A percentile compares a stretch with the other conserved stretches of the same genome.
phyloP scores from a whole-genome alignment of 768 basidiomycete species.

The Leccinum fibrillosum region DNA sequence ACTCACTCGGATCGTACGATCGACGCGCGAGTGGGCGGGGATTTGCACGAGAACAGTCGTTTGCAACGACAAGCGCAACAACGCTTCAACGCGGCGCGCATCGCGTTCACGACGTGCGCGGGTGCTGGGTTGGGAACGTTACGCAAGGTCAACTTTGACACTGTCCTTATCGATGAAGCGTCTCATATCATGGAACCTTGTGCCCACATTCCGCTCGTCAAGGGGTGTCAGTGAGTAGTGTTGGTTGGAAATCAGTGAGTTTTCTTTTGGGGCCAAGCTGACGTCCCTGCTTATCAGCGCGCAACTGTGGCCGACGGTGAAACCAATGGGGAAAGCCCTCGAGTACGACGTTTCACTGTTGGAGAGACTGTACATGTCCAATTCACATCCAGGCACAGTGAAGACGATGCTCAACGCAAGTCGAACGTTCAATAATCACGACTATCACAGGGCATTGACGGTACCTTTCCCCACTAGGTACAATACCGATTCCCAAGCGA shows the following conservation, averaged over 20 bases:
- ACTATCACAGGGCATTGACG: not conserved
- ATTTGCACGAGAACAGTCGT: slow-evolving; percentile 55
- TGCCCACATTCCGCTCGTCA: slow-evolving; percentile 64
- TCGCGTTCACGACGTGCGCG: slow-evolving; percentile 67
- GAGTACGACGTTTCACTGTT: slow-evolving; percentile 60
- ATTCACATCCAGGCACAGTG: slow-evolving; percentile 32
- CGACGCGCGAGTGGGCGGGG: slow-evolving; percentile 40
- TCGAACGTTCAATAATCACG: not conserved
- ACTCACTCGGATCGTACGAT: too few species aligned
- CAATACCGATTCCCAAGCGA: slow-evolving; percentile 64
- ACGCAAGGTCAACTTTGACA: slow-evolving; percentile 53
- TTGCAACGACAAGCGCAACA: slow-evolving; percentile 57
- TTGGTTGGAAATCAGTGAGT: slow-evolving; percentile 71
- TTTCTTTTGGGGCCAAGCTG: not conserved
- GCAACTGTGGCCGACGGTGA: slow-evolving; percentile 64
- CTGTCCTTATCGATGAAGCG: slow-evolving; percentile 66
- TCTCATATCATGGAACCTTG: slow-evolving; percentile 69
- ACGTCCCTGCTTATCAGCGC: slow-evolving; percentile 38
- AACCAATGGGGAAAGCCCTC: slow-evolving; percentile 53
- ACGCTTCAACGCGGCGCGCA: slow-evolving; percentile 50
- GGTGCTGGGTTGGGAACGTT: slow-evolving; percentile 59
- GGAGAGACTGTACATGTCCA: slow-evolving; percentile 51
- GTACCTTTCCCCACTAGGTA: slow-evolving; percentile 30
- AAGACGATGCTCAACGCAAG: slow-evolving; percentile 63
- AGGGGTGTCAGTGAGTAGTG: slow-evolving; percentile 54